phyloP scores from a whole-genome alignment of 306 rosid genomes.

The Vicia faba region DNA sequence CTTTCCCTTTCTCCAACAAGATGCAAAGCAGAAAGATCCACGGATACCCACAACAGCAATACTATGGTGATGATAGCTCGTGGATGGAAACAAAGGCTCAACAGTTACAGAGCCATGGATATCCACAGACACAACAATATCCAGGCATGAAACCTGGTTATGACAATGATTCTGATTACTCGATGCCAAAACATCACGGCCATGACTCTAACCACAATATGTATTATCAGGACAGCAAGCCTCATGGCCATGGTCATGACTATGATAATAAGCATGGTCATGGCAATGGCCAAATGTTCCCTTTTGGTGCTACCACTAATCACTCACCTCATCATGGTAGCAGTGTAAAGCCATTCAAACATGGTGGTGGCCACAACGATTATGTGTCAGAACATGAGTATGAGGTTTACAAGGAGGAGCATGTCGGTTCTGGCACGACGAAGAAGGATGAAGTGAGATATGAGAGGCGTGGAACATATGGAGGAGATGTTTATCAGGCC shows the following conservation, averaged over 20 bases:
- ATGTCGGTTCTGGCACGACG: conserved; percentile 2
- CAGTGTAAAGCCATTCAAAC: not conserved
- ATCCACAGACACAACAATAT: not conserved
- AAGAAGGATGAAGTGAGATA: conserved; percentile 42
- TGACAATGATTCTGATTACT: not conserved
- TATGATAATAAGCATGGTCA: not conserved
- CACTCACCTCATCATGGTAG: not conserved
- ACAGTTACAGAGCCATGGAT: not conserved
- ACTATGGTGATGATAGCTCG: conserved; percentile 36
- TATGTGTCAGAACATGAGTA: conserved; percentile 9
- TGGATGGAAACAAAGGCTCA: conserved; percentile 10
- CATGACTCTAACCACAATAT: not conserved
- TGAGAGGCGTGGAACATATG: conserved; percentile 14
- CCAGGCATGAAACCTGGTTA: not conserved
- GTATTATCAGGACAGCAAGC: conserved; percentile 6
- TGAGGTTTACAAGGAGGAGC: conserved; percentile 25
- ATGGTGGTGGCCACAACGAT: conserved; percentile 15
- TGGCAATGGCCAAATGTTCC: not conserved
- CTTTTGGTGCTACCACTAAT: not conserved
- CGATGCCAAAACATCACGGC: not conserved
- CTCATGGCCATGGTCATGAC: not conserved
- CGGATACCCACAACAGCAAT: conserved; percentile 39
- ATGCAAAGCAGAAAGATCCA: conserved; percentile 27
- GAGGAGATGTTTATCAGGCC: conserved; percentile 21
- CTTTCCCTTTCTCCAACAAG: not conserved